A percentile compares a stretch with the other conserved stretches of the same genome.
Conservation (phyloP, 169 alveolate genomes). For the Theileria orientalis region DNA sequence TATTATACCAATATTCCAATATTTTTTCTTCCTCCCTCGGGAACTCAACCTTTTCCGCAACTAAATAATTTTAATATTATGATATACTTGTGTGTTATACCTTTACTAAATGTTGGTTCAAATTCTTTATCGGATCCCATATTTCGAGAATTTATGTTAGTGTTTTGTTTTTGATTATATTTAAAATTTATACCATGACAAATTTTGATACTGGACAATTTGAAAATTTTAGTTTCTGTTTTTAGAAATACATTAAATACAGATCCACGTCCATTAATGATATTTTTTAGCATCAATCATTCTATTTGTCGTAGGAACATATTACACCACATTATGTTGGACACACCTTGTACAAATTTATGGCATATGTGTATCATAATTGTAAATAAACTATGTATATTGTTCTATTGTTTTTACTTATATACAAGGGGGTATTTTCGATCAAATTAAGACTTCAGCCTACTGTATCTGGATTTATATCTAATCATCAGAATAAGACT, state of each 20-base stretch:
- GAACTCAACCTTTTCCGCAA: conserved; percentile 83
- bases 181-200: background rate
- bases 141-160: background rate
- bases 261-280: background rate
- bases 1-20: conserved; percentile 82
- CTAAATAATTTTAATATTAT: conserved; percentile 40
- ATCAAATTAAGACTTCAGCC: background rate
- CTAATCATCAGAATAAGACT: background rate
- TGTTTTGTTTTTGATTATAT: background rate
- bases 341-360: background rate
- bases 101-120: conserved; percentile 41
- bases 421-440: background rate
- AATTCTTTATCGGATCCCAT: conserved; percentile 14
- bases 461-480: background rate
- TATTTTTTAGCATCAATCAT: background rate
- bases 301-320: background rate
- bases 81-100: background rate
- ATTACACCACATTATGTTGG: conserved; percentile 1
- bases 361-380: background rate
- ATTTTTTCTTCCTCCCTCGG: conserved; percentile 87
- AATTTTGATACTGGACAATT: conserved; percentile 9
- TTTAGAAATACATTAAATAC: background rate
- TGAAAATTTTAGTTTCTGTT: background rate
- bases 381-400: background rate
- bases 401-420: background rate